phyloP scores from a whole-genome alignment of 352 stramenopile species.

The Thalassiosira livingstoniorum region DNA sequence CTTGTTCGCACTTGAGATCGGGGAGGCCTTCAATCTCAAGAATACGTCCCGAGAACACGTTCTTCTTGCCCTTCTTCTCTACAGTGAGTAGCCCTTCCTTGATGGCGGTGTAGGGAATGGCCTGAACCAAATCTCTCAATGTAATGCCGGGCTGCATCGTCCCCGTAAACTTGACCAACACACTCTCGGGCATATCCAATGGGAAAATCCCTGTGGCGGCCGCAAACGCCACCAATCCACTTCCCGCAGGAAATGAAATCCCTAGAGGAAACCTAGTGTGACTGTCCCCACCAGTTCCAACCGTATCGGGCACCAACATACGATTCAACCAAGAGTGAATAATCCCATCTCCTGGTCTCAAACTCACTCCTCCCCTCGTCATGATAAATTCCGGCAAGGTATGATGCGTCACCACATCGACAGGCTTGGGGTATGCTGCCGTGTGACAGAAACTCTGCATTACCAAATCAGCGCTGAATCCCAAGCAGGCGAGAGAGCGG shows the following conservation, averaged over 20 bases:
- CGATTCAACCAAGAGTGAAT: conserved; percentile 91
- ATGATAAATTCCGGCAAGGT: conserved; percentile 89
- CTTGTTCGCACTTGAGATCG: conserved; percentile 89
- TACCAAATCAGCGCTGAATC: conserved; percentile 88
- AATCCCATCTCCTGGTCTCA: conserved; percentile 88
- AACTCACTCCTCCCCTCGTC: conserved; percentile 86
- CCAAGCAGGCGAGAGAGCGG: conserved; percentile 86
- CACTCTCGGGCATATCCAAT: conserved; percentile 89
- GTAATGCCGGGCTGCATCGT: conserved; percentile 89
- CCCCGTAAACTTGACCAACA: conserved; percentile 87
- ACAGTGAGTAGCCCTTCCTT: conserved; percentile 87
- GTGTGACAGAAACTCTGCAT: conserved; percentile 91
- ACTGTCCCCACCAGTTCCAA: conserved; percentile 89
- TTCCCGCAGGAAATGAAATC: conserved; percentile 89
- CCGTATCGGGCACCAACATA: conserved; percentile 89
- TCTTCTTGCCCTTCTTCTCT: conserved; percentile 90
- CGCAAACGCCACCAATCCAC: conserved; percentile 88
- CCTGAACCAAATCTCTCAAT: conserved; percentile 88
- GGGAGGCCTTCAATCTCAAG: conserved; percentile 89
- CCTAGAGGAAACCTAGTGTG: conserved; percentile 89
- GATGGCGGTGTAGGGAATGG: conserved; percentile 88
- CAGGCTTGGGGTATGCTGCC: conserved; percentile 88
- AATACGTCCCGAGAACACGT: conserved; percentile 88
- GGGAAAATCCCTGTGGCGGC: conserved; percentile 89
- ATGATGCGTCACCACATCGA: conserved; percentile 89